Conservation (phyloP, 2,329 filamentous ascomycete genomes). For the Pseudopyrenochaeta lycopersici region DNA sequence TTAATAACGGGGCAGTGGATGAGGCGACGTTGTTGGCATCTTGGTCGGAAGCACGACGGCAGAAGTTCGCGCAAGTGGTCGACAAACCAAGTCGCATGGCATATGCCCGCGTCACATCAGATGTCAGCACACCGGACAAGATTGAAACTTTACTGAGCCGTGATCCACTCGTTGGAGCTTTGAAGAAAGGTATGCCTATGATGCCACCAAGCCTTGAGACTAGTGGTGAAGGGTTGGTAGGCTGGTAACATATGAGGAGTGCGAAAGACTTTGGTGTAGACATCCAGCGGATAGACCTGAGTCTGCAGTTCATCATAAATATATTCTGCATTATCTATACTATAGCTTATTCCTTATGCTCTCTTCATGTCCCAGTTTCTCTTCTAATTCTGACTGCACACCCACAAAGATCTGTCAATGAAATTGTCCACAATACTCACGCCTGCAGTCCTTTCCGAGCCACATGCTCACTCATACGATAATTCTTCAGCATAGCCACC, state of each 20-base stretch:
- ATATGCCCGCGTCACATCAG: slow-evolving; percentile 35
- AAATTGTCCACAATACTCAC: too few species aligned
- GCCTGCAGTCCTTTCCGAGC: slow-evolving; percentile 18
- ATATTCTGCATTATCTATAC: too few species aligned
- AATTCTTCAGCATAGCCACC: slow-evolving; percentile 31
- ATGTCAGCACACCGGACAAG: slow-evolving; percentile 38
- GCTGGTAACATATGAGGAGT: slow-evolving; percentile 27
- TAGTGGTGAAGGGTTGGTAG: slow-evolving; percentile 31
- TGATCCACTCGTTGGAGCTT: slow-evolving; percentile 39
- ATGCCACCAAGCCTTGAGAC: slow-evolving; percentile 41
- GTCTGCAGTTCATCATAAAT: too few species aligned
- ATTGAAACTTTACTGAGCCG: slow-evolving; percentile 28
- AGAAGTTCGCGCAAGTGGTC: slow-evolving; percentile 47
- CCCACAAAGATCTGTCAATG: too few species aligned
- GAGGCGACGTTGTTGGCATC: slow-evolving; percentile 39
- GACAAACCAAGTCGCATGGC: slow-evolving; percentile 44
- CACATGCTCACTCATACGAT: slow-evolving; percentile 20
- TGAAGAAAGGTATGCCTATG: slow-evolving; percentile 43
- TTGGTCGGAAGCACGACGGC: slow-evolving; percentile 45
- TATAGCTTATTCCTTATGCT: not conserved
- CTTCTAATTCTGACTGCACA: too few species aligned
- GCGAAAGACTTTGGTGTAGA: too few species aligned
- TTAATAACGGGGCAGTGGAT: slow-evolving; percentile 22
- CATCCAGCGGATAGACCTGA: too few species aligned
- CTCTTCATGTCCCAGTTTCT: not conserved